Evolutionary conservation across 2,329 filamentous ascomycete genomes (phyloP).

Genomic region (Ophiostoma sp.): DNA sequence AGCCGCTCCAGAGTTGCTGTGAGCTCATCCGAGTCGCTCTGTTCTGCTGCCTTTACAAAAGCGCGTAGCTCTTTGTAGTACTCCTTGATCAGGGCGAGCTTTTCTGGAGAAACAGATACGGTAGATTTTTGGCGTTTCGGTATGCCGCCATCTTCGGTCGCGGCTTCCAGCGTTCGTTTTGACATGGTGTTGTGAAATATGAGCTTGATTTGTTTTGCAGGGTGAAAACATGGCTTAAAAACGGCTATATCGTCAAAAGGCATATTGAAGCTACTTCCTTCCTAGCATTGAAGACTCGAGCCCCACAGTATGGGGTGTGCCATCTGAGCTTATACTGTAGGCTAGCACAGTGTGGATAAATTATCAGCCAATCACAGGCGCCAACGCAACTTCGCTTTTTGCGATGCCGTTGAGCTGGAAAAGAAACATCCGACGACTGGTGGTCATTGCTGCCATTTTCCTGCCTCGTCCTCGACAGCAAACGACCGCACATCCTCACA

Average conservation of each 20-base stretch:
- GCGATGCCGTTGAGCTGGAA: background rate
- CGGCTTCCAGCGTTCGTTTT: background rate
- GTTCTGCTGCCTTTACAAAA: slow-evolving; percentile 41
- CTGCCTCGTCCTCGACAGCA: background rate
- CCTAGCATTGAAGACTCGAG: background rate
- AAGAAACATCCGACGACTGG: slow-evolving; percentile 18
- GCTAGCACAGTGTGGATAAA: background rate
- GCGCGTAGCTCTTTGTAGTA: slow-evolving; percentile 44
- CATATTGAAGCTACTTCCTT: background rate
- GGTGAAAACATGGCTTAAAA: background rate
- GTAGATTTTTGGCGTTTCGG: slow-evolving; percentile 22
- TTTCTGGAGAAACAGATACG: background rate
- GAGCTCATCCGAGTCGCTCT: slow-evolving; percentile 29
- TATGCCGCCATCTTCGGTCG: background rate
- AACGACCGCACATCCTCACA: slow-evolving; percentile 22
- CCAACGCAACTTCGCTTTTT: background rate
- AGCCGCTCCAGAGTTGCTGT: slow-evolving; percentile 25
- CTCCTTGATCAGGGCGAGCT: slow-evolving; percentile 36
- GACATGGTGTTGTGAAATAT: background rate
- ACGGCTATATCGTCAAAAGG: background rate
- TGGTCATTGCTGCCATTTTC: background rate
- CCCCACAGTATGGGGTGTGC: slow-evolving; percentile 1
- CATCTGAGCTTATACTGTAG: background rate
- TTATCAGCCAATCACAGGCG: background rate
- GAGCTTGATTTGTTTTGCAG: background rate